Evolutionary conservation across 202 grass and related monocot species (phyloP).

Genomic region (Setaria viridis): DNA sequence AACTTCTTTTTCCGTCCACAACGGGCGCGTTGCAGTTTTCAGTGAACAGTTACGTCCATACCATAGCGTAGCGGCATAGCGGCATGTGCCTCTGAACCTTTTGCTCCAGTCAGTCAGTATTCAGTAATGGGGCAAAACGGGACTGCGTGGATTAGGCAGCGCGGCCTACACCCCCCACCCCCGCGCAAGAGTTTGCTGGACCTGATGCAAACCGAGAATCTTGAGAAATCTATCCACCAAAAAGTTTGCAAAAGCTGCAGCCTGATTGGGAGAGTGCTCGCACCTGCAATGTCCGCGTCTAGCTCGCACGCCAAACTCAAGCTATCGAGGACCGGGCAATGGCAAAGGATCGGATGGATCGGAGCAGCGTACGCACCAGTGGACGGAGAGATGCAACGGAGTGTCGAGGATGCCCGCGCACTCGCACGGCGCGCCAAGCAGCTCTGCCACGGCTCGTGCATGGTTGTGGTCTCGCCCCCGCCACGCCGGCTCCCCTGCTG

Average conservation of each 20-base stretch:
- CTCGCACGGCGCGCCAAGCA: neutral
- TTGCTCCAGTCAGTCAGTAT: neutral
- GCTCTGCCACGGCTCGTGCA: neutral
- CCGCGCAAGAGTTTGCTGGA: neutral
- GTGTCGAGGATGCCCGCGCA: neutral
- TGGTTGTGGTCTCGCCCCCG: neutral
- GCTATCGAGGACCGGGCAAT: neutral
- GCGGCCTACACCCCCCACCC: slow-evolving; percentile 12
- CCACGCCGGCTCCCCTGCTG: neutral
- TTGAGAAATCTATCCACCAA: slow-evolving; percentile 17
- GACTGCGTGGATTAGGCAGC: neutral
- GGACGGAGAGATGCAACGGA: neutral
- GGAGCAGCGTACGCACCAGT: neutral
- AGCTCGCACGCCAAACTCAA: neutral
- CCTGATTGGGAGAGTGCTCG: neutral
- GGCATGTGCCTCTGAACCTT: slow-evolving; percentile 26
- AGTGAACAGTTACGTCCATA: slow-evolving; percentile 1
- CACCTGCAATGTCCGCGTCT: neutral
- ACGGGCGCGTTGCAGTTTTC: slow-evolving; percentile 24
- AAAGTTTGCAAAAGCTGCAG: neutral
- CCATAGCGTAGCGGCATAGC: slow-evolving; percentile 14
- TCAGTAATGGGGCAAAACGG: too few relatives aligned
- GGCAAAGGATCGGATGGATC: neutral
- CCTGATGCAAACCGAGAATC: neutral
- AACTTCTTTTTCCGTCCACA: slow-evolving; percentile 13